Base-by-base conservation (phyloP, 2,329 filamentous ascomycete species). In the Colletotrichum theobromicola region DNA sequence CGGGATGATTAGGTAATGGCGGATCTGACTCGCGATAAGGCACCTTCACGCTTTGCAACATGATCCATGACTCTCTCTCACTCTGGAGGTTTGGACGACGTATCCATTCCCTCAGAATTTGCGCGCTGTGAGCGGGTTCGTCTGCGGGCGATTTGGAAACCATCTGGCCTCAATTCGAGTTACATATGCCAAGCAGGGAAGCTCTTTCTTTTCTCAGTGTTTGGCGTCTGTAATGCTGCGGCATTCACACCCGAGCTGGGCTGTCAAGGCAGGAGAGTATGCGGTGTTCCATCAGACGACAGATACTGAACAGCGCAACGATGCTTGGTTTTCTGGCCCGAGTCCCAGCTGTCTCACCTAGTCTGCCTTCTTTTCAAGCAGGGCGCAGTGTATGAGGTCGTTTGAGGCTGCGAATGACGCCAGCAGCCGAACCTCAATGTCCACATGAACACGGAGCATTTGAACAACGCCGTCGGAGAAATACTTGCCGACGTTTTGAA, bases 21-120 rank as follows among this genome's bases (percentile, higher is more conserved):
- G 34, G 24, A 28, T 72, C 61, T 75, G 72, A 75, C 72, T 75
- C 69, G 69, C 72, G 72, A 75, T 75, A 75, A 75, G 55, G 46
- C 72, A 75, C 57, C 72, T 66, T 55, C 13, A 15, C 46, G 37
- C 46, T 71, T 58, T 58, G 72, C 61, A 28, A 37, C 62, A 42
- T 42, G 57, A 63, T 9, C 53, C 62, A 63, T 75, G 72, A 75
- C 72, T 75, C 72, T 74, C 46, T 65, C 60, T 70, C 34, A 53
- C 42, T 18, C 18, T 42, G 53, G n/a, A 61, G 53, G 18, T 70
- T 64, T 70, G 21, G 60, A 64, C 12, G 35, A 32, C 24, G 68
- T 61, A 62, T 74, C 62, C 68, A 70, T 58, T 50, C 42, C 37
- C 24, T 64, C 70, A 64, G 46, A 28, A 30, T 62, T 64, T 75